phyloP scores from a whole-genome alignment of 345 rosid species.

The Barbarea vulgaris region DNA sequence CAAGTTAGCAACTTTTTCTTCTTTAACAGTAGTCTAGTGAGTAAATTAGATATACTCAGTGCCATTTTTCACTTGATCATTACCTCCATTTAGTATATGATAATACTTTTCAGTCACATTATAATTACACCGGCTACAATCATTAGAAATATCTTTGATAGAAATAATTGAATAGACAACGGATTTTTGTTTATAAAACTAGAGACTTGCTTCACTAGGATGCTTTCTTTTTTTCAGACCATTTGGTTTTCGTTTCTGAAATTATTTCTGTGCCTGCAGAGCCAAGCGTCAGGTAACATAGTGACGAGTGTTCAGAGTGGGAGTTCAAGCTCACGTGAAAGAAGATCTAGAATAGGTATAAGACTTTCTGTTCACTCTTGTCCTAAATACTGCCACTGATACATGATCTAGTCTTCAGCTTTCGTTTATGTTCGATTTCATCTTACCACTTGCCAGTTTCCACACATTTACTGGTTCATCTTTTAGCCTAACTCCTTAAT shows the following conservation, averaged over 20 bases:
- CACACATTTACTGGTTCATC: too few species aligned
- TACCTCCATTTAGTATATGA: background rate
- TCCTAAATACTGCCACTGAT: background rate
- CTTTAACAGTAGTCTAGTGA: background rate
- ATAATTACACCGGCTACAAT: too few species aligned
- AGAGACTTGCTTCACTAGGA: too few species aligned
- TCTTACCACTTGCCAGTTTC: too few species aligned
- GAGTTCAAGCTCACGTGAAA: constrained; percentile 51
- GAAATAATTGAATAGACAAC: too few species aligned
- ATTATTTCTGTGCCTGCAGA: constrained; percentile 42
- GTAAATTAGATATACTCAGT: background rate
- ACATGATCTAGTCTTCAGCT: background rate
- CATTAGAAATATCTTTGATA: too few species aligned
- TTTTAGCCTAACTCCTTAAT: too few species aligned
- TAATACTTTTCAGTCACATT: too few species aligned
- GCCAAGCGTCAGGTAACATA: constrained; percentile 57
- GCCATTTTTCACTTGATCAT: background rate
- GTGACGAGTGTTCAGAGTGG: constrained; percentile 55
- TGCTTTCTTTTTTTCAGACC: too few species aligned
- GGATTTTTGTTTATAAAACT: too few species aligned
- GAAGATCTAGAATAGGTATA: constrained; percentile 53
- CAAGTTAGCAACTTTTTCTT: background rate
- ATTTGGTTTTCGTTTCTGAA: background rate
- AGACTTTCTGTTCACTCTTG: constrained; percentile 16
- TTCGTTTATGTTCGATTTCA: background rate